Evolutionary conservation across 208 protist species (phyloP).

Genomic region (Acanthamoeba castellanii): DNA sequence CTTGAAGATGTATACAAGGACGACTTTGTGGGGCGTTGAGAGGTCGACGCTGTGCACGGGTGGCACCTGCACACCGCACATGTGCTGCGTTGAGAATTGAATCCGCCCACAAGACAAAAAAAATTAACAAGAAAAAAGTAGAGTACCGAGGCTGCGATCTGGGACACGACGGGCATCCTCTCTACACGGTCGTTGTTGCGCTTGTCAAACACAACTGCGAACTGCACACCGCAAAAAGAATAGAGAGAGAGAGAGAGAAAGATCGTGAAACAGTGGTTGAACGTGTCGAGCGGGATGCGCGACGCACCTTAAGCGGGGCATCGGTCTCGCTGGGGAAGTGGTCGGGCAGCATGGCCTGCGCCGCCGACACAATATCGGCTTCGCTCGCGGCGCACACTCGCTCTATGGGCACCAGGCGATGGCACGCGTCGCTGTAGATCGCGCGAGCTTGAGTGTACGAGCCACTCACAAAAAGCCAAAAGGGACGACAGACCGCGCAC

Average conservation of each 20-base stretch:
- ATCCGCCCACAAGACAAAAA: neutral
- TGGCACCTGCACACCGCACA: neutral
- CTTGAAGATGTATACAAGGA: conserved; percentile 57
- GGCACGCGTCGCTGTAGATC: neutral
- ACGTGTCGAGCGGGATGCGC: neutral
- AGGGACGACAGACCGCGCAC: neutral
- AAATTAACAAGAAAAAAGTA: neutral
- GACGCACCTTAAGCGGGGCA: neutral
- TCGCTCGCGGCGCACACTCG: neutral
- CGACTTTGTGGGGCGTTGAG: neutral
- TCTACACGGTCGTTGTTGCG: conserved; percentile 24
- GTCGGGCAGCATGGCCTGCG: neutral
- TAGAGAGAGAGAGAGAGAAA: neutral
- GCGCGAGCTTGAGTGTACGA: neutral
- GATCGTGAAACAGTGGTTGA: too few species aligned
- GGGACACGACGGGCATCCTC: neutral
- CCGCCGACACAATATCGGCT: neutral
- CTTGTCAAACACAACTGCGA: conserved; percentile 5
- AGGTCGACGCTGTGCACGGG: neutral
- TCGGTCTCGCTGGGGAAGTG: conserved; percentile 1
- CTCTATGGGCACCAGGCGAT: conserved; percentile 10
- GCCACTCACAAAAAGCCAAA: neutral
- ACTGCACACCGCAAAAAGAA: neutral
- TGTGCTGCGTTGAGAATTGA: neutral
- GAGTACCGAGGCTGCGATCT: neutral